Evolutionary conservation across 495 filamentous ascomycete genomes (phyloP).

Genomic region (Viridothelium virens): DNA sequence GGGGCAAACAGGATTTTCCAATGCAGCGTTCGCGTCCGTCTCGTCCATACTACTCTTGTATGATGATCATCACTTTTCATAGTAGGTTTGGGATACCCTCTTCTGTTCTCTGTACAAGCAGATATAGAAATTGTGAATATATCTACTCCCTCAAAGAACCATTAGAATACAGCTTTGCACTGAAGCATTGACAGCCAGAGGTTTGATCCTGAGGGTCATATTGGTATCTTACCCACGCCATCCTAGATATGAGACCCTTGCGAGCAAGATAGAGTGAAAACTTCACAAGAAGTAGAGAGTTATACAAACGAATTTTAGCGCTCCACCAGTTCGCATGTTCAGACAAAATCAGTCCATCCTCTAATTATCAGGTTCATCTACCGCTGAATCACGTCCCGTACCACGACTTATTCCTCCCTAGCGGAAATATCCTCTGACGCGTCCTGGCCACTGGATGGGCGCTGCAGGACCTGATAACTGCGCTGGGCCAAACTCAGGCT

Average conservation of each 20-base stretch:
- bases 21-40: neutral
- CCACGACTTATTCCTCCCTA: neutral
- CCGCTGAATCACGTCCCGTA: neutral
- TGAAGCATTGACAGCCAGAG: neutral
- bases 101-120: neutral
- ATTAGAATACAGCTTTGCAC: neutral
- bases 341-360: too few species aligned
- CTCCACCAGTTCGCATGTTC: too few species aligned
- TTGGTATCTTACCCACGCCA: too few species aligned
- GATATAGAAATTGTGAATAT: slow-evolving; percentile 1
- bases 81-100: slow-evolving; percentile 1
- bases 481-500: neutral
- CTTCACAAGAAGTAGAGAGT: too few species aligned
- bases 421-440: neutral
- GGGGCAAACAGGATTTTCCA: neutral
- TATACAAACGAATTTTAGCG: too few species aligned
- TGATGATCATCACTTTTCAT: neutral
- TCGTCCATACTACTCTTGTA: too few species aligned
- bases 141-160: neutral
- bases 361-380: too few species aligned
- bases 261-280: too few species aligned
- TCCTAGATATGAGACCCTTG: too few species aligned
- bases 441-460: neutral
- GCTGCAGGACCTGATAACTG: neutral
- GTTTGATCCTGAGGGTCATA: too few species aligned